Conservation (phyloP, 2,329 filamentous ascomycete species). For the Juglanconis sp. region DNA sequence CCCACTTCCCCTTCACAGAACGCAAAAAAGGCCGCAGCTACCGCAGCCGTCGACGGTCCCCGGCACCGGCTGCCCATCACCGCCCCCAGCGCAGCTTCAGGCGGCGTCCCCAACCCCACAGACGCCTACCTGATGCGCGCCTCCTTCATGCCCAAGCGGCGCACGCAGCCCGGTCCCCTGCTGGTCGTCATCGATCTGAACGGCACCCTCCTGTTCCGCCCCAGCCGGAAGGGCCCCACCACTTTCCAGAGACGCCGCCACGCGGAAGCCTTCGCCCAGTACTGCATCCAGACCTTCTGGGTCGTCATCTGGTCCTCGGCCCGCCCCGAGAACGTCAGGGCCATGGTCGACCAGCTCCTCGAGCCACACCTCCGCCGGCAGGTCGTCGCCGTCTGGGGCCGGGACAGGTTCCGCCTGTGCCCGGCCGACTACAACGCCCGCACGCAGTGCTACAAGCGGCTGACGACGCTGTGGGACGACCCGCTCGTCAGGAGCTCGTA, state of each 20-base stretch:
- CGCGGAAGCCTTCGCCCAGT: conserved; percentile 65
- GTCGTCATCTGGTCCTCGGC: conserved; percentile 94
- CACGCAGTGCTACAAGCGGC: conserved; percentile 86
- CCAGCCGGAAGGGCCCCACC: conserved; percentile 45
- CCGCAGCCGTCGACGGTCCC: too few relatives aligned
- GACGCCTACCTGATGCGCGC: conserved; percentile 59
- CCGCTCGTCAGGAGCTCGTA: conserved; percentile 39
- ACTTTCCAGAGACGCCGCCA: conserved; percentile 65
- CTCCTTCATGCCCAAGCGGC: conserved; percentile 36
- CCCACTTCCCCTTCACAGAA: not conserved
- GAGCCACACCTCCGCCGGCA: conserved; percentile 45
- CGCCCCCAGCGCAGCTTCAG: conserved; percentile 41
- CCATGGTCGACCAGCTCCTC: conserved; percentile 66
- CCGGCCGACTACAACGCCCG: conserved; percentile 61
- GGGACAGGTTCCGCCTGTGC: conserved; percentile 71
- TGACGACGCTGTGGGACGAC: conserved; percentile 68
- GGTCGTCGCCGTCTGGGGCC: conserved; percentile 72
- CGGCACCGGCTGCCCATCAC: conserved; percentile 16
- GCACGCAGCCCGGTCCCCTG: conserved; percentile 55
- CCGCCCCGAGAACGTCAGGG: conserved; percentile 64
- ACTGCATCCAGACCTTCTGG: conserved; percentile 70
- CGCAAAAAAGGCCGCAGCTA: conserved; percentile 16
- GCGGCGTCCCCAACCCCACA: conserved; percentile 60
- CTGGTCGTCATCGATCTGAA: conserved; percentile 91
- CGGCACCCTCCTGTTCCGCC: conserved; percentile 79